A percentile compares a stretch with the other conserved stretches of the same genome.
Evolutionary conservation across 768 basidiomycete species (phyloP).

Genomic region (Suillus subluteus): DNA sequence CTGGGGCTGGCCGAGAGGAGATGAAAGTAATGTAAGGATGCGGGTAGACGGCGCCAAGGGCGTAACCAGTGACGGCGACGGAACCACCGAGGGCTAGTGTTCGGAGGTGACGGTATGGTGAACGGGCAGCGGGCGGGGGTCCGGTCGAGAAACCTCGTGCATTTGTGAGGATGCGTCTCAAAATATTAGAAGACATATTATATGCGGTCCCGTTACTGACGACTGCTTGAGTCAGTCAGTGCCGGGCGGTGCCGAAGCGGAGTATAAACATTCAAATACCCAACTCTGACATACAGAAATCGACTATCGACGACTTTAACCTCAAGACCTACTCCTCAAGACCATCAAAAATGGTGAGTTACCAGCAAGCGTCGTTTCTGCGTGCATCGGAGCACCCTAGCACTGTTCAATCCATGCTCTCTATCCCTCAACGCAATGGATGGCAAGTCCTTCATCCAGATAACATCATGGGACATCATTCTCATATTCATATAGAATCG

Average conservation of each 20-base stretch:
- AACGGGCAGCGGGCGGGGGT: neutral
- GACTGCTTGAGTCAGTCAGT: neutral
- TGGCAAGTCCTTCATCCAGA: slow-evolving; percentile 50
- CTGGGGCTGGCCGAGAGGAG: slow-evolving; percentile 77
- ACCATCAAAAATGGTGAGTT: slow-evolving; percentile 59
- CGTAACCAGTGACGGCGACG: slow-evolving; percentile 40
- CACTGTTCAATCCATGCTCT: slow-evolving; percentile 40
- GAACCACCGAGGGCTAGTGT: slow-evolving; percentile 25
- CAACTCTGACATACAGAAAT: too few relatives aligned
- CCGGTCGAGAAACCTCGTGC: slow-evolving; percentile 25
- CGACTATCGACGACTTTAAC: slow-evolving; percentile 8
- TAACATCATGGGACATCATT: slow-evolving; percentile 24
- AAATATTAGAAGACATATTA: slow-evolving; percentile 14
- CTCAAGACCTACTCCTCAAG: slow-evolving; percentile 43
- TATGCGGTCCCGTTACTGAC: neutral
- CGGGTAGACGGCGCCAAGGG: slow-evolving; percentile 69
- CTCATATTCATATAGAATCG: slow-evolving; percentile 20
- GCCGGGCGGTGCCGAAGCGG: slow-evolving; percentile 29
- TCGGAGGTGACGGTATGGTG: slow-evolving; percentile 16
- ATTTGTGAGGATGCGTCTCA: slow-evolving; percentile 13
- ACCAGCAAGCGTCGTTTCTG: slow-evolving; percentile 16
- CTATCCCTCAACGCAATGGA: slow-evolving; percentile 45
- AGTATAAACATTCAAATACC: slow-evolving; percentile 11
- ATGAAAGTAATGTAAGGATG: slow-evolving; percentile 67
- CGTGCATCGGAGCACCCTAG: slow-evolving; percentile 43